Conservation (phyloP, 148 eudicot species). For the Linanthus parryae region DNA sequence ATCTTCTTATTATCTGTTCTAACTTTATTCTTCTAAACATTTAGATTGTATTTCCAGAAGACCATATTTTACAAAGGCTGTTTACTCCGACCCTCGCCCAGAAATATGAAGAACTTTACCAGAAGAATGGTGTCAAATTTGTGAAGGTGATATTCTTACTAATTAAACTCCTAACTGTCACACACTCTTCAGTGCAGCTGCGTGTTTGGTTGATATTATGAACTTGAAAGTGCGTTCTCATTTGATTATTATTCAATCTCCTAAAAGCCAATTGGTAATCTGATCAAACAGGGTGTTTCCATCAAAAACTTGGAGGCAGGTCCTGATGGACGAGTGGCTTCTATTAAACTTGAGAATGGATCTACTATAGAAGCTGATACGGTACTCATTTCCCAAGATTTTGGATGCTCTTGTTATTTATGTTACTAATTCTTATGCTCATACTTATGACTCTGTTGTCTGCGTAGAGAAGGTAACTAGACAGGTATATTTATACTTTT, state of each 20-base stretch:
- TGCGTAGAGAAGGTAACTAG: not conserved
- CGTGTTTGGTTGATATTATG: no score
- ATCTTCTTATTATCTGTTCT: no score
- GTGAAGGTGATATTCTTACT: constrained; percentile 61
- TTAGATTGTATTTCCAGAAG: constrained; percentile 84
- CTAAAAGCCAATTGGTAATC: no score
- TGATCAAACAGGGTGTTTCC: constrained; percentile 74
- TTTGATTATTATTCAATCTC: no score
- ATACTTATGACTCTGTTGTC: no score
- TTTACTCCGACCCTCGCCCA: constrained; percentile 85
- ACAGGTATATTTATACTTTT: not conserved
- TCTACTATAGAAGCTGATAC: constrained; percentile 84
- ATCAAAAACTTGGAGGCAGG: constrained; percentile 81
- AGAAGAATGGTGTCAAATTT: constrained; percentile 76
- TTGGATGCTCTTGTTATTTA: no score
- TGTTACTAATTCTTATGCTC: no score
- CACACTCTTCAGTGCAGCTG: no score
- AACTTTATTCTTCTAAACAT: constrained; percentile 3
- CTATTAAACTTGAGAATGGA: constrained; percentile 81
- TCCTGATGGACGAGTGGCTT: constrained; percentile 73
- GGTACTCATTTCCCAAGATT: no score
- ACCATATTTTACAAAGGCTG: constrained; percentile 70
- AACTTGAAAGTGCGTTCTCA: no score
- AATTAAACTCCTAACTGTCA: no score
- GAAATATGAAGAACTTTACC: constrained; percentile 73